These are phyloP conservation scores for Coleophoma crateriformis DNA, from an alignment of 2,329 filamentous ascomycete species.

Conservation along the genomic window DNA sequence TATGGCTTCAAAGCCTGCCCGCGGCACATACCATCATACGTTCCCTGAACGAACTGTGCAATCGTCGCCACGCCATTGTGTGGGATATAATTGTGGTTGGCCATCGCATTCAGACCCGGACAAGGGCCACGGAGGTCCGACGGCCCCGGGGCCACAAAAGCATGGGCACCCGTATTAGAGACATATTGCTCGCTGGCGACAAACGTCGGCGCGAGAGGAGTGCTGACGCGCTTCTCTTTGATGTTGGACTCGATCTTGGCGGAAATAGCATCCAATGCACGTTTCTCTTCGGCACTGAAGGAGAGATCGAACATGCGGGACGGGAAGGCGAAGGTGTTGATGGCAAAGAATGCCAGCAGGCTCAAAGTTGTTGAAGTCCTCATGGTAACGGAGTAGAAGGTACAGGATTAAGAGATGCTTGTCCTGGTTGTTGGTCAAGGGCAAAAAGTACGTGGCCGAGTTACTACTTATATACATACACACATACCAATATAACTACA, in stretches of 20 bases:
- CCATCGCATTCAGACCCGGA: slow-evolving; percentile 35
- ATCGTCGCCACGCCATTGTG: slow-evolving; percentile 30
- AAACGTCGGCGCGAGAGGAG: slow-evolving; percentile 8
- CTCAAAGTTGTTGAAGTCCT: slow-evolving; percentile 7
- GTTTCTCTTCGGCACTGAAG: slow-evolving; percentile 12
- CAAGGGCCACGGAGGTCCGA: slow-evolving; percentile 22
- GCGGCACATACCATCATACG: slow-evolving; percentile 12
- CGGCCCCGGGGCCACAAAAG: slow-evolving; percentile 11
- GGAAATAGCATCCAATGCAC: slow-evolving; percentile 8
- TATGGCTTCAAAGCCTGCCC: no score
- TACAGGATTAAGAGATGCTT: background rate
- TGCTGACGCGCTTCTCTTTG: slow-evolving; percentile 3
- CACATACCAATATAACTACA: no score
- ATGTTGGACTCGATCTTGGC: slow-evolving; percentile 8
- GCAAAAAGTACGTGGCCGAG: background rate
- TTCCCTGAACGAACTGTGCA: slow-evolving; percentile 26
- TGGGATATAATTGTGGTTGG: slow-evolving; percentile 35
- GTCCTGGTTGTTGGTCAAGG: background rate
- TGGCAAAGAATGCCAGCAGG: slow-evolving; percentile 3
- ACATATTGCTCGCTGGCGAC: slow-evolving; percentile 16
- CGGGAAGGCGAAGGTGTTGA: slow-evolving; percentile 11
- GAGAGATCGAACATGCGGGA: slow-evolving; percentile 13
- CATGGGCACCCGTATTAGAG: slow-evolving; percentile 11
- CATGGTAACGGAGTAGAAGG: slow-evolving; percentile 4
- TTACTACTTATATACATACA: no score